Conservation (phyloP, 176 grass and related monocot species). For the Lolium rigidum region DNA sequence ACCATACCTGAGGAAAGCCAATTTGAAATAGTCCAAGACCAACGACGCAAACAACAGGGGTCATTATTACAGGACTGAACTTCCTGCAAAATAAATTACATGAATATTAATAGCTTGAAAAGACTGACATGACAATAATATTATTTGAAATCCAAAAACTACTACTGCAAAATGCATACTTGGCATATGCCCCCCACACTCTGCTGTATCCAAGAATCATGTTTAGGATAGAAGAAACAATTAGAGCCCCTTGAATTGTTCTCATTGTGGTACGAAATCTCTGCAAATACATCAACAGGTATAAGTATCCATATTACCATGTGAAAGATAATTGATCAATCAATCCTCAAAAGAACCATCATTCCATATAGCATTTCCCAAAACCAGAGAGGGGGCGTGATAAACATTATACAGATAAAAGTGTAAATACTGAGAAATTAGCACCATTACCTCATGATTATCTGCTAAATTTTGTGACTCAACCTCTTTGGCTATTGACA, state of each 20-base stretch:
- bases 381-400: neutral
- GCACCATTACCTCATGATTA: slow-evolving; percentile 66
- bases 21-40: slow-evolving; percentile 89
- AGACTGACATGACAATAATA: neutral
- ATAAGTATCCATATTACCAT: slow-evolving; percentile 43
- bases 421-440: slow-evolving; percentile 31
- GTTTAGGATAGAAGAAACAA: slow-evolving; percentile 89
- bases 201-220: slow-evolving; percentile 87
- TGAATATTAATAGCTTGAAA: slow-evolving; percentile 30
- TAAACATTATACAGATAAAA: slow-evolving; percentile 39
- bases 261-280: slow-evolving; percentile 94
- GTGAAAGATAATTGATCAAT: slow-evolving; percentile 27
- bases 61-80: slow-evolving; percentile 87
- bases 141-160: slow-evolving; percentile 29
- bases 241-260: slow-evolving; percentile 87
- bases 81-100: slow-evolving; percentile 58
- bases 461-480: slow-evolving; percentile 26
- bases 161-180: slow-evolving; percentile 48
- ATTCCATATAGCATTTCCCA: neutral
- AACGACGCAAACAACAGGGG: slow-evolving; percentile 88
- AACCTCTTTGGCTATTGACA: slow-evolving; percentile 80
- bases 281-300: slow-evolving; percentile 56
- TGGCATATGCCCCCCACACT: slow-evolving; percentile 68
- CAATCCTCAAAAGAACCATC: slow-evolving; percentile 25
- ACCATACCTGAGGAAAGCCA: slow-evolving; percentile 91